phyloP scores from a whole-genome alignment of 2,329 filamentous ascomycete species.

The Penicillium freii region DNA sequence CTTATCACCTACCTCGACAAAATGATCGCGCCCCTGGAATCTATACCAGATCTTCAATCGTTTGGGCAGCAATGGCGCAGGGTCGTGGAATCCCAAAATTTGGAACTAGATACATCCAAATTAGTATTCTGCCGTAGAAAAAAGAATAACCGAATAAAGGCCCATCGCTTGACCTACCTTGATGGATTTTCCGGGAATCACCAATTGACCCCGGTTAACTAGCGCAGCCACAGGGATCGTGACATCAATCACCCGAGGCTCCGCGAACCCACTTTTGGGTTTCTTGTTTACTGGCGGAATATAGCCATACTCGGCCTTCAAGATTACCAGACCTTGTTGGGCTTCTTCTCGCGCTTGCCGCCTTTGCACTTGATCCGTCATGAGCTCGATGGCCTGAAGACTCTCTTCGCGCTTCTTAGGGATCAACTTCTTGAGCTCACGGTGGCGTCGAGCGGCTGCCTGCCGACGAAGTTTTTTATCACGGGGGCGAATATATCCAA shows the following conservation, averaged over 20 bases:
- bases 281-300: slow-evolving; percentile 29
- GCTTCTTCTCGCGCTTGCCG: slow-evolving; percentile 38
- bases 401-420: slow-evolving; percentile 40
- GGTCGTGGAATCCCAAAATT: slow-evolving; percentile 46
- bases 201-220: slow-evolving; percentile 43
- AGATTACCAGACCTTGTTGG: slow-evolving; percentile 40
- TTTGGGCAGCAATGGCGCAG: slow-evolving; percentile 43
- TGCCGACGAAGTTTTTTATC: slow-evolving; percentile 37
- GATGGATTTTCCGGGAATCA: slow-evolving; percentile 34
- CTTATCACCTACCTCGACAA: slow-evolving; percentile 37
- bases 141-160: background rate
- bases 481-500: slow-evolving; percentile 41
- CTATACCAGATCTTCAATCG: slow-evolving; percentile 42
- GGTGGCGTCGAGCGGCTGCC: slow-evolving; percentile 36
- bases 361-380: slow-evolving; percentile 41
- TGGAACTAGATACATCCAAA: slow-evolving; percentile 32
- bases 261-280: slow-evolving; percentile 19
- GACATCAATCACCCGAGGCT: slow-evolving; percentile 38
- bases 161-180: slow-evolving; percentile 31
- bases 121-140: slow-evolving; percentile 18
- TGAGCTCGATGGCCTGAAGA: slow-evolving; percentile 40
- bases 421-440: slow-evolving; percentile 37
- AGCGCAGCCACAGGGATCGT: slow-evolving; percentile 47
- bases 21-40: slow-evolving; percentile 41
- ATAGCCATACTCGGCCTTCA: slow-evolving; percentile 43